Base-by-base conservation (phyloP, 768 basidiomycete species). In the Tricholoma sp. region DNA sequence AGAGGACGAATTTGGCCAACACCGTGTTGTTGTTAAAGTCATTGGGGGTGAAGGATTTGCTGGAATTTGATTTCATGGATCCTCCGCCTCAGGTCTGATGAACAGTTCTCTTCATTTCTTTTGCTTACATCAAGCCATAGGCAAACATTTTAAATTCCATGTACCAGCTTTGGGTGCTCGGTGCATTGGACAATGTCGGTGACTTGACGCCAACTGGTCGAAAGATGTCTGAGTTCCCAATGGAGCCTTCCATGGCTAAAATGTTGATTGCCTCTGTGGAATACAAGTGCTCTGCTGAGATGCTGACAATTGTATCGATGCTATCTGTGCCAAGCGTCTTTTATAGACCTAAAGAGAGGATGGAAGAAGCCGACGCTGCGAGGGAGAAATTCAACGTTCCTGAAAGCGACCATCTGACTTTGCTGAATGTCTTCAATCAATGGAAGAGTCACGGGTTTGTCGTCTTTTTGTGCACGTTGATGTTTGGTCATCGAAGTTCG, bases 31-130 rank as follows among this genome's bases (percentile, higher is more conserved):
- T 98, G 35, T 79, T 99, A 57, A 99, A 98, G 69, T 95, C 95
- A 3, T 79, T 99, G 5, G 96, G 97, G 9, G 97, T 99, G 41
- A 97, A 97, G 77, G 94, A 98, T 68, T 73, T 98, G 41, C 80
- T 99, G 19, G 96, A 99, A 72, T 99, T 98, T 67, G 96, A 98
- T 72, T 99, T 99, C 69, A 98, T 99, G 97, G 97, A 99, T 69
- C 97, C 97, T n/a, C 97, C 97, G 19, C 97, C 97, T n/a, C 94
- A 96, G 81, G 91, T 88, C 64, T 55, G 71, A 62, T 37, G 14
- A 18, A 16, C 24, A 21, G 9, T 18, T 35, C 32, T n/a, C 41
- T 6, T 19, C 31, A 1, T 1, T 19, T 51, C 18, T 16, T 27
- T 19, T 14, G 56, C 41, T 66, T 16, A 60, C 39, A 47, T 5